These are phyloP conservation scores for Chenopodium formosanum DNA, from an alignment of 148 eudicot genomes.

Conservation along the genomic window DNA sequence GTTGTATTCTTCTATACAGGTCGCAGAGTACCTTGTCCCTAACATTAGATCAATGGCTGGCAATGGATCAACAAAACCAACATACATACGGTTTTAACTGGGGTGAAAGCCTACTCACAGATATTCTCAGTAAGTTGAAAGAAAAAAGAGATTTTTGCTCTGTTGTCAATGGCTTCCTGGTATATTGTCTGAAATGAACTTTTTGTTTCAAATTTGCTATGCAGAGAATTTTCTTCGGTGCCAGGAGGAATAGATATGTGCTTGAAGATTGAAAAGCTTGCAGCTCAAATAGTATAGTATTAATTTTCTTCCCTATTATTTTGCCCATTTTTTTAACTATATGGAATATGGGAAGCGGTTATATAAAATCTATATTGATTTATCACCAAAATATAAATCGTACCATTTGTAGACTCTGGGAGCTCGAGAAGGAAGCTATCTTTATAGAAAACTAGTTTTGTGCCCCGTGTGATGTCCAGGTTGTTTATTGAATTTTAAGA, in stretches of 20 bases:
- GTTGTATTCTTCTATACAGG: constrained; percentile 41
- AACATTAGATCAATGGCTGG: constrained; percentile 67
- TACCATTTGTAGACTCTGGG: too few species aligned
- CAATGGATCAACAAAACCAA: constrained; percentile 80
- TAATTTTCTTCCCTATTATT: not conserved
- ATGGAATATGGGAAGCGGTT: not conserved
- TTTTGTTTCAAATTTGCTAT: not conserved
- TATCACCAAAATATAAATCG: too few species aligned
- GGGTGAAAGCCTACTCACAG: constrained; percentile 94
- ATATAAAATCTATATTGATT: too few species aligned
- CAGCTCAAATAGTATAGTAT: not conserved
- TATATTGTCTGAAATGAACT: not conserved
- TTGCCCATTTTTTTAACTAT: not conserved
- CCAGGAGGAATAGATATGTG: constrained; percentile 76
- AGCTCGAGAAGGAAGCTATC: too few species aligned
- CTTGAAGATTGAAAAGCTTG: constrained; percentile 55
- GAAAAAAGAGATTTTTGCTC: not conserved
- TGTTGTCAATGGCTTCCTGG: constrained; percentile 4
- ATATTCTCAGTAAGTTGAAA: constrained; percentile 53
- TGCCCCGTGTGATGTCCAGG: too few species aligned
- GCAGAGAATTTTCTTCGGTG: constrained; percentile 93
- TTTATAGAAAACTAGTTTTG: too few species aligned
- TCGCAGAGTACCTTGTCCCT: constrained; percentile 87
- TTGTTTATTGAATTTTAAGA: too few species aligned
- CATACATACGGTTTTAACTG: constrained; percentile 88